phyloP scores from a whole-genome alignment of 345 rosid genomes.

The Linum trigynum region DNA sequence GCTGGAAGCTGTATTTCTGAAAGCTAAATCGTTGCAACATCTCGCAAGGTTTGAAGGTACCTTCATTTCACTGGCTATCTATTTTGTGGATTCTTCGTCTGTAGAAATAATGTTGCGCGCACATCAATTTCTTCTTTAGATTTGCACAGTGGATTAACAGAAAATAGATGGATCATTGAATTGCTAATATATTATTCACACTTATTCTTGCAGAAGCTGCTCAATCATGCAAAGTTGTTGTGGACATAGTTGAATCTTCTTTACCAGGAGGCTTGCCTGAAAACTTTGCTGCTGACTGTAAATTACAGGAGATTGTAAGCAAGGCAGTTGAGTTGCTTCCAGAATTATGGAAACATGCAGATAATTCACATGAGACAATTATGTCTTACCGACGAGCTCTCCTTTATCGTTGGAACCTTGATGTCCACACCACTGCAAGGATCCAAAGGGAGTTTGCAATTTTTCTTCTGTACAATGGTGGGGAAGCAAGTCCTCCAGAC shows the following conservation, averaged over 20 bases:
- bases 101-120: background rate
- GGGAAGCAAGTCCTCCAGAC: constrained; percentile 65
- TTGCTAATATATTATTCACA: constrained; percentile 23
- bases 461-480: constrained; percentile 73
- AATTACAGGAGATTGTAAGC: constrained; percentile 61
- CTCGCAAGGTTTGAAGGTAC: constrained; percentile 65
- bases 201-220: constrained; percentile 77
- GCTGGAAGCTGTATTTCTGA: constrained; percentile 72
- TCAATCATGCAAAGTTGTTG: constrained; percentile 64
- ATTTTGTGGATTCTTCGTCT: background rate
- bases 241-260: constrained; percentile 76
- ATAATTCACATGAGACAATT: constrained; percentile 48
- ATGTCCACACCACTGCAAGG: constrained; percentile 47
- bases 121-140: background rate
- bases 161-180: background rate
- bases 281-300: constrained; percentile 54
- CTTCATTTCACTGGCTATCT: background rate
- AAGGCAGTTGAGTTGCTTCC: constrained; percentile 87
- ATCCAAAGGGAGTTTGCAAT: constrained; percentile 66
- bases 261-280: constrained; percentile 61
- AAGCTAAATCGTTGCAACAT: constrained; percentile 67
- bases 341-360: constrained; percentile 66
- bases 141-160: background rate
- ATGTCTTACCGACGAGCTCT: constrained; percentile 64
- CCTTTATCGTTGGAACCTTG: constrained; percentile 63